Base-by-base conservation (phyloP, 352 stramenopile genomes). In the Phytophthora foliorum region DNA sequence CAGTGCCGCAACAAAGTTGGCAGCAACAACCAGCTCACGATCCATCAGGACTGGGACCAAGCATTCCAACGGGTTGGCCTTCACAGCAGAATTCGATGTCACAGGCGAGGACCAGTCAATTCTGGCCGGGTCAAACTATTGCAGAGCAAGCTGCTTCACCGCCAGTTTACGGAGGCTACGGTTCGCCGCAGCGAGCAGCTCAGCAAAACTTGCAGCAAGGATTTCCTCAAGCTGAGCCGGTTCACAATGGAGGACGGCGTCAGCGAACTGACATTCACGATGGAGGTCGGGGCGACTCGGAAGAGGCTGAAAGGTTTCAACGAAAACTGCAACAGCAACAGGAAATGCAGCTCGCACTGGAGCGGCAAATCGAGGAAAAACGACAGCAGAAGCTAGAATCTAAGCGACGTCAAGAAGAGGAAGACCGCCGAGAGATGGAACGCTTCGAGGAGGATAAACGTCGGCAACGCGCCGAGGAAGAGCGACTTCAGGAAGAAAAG, bases 341-440 rank as follows among this genome's bases (percentile, higher is more conserved):
- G 16, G 80, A 84, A 31, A 86, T 91, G 57, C 80, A 91, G 56
- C 67, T 76, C 16, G 67, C 82, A 2, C 39, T 89, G 14, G 76
- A 87, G 16, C 72, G 72, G 13, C 82, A 91, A 56, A 82, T 91
- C 32, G 80, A 91, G 32, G 82, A 91, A 53, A 91, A 91, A 55
- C 71, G 80, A 10, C 80, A 74, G 4, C 82, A 87, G 45, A 91
- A 91, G 36, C 62, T 84, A 16, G 82, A 89, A 17, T 80, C 72
- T 0, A 91, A 89, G 27, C 74, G 77, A 8, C 60, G 59, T 3
- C 74, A 86, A n/a, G 80, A 89, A 13, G 80, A 88, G 22, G 82
- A 91, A 56, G 82, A 89, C 27, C 82, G 77, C 11, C 67, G 70
- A 5, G 82, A 91, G 32, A 72, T 81, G 41, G 70, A 85, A 56